Percentiles rank a stretch among this genome's conserved stretches.
Evolutionary conservation across 441 rosid species (phyloP).

Genomic region (Euphorbia celastroides): DNA sequence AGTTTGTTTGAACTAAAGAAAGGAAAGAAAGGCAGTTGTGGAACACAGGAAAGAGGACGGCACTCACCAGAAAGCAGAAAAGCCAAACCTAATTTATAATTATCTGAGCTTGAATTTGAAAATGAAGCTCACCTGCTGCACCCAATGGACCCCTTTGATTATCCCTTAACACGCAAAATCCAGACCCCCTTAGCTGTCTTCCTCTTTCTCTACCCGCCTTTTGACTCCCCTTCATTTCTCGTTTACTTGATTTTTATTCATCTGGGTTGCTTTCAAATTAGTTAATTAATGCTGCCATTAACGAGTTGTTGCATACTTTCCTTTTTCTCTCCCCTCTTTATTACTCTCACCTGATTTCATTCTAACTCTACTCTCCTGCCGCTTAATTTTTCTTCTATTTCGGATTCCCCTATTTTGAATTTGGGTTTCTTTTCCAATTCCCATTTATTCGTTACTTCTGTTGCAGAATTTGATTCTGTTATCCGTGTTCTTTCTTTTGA

Average conservation of each 20-base stretch:
- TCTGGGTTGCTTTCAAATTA: constrained; percentile 11
- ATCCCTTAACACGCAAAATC: constrained; percentile 7
- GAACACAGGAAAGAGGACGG: neutral
- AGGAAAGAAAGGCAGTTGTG: neutral
- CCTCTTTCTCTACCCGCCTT: constrained; percentile 21
- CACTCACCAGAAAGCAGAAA: neutral
- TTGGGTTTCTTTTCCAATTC: too few relatives aligned
- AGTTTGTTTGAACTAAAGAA: too few relatives aligned
- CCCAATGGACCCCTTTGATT: neutral
- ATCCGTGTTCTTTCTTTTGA: constrained; percentile 10
- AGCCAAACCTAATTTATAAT: too few relatives aligned
- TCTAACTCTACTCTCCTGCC: too few relatives aligned
- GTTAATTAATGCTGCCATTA: constrained; percentile 14
- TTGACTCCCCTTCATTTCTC: too few relatives aligned
- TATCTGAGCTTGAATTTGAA: too few relatives aligned
- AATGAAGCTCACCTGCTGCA: neutral
- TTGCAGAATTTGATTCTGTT: neutral
- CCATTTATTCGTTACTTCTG: neutral
- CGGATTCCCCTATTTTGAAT: neutral
- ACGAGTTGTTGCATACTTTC: constrained; percentile 2
- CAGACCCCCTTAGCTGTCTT: constrained; percentile 28
- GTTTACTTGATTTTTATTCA: too few relatives aligned
- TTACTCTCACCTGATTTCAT: too few relatives aligned
- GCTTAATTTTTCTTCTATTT: constrained; percentile 1
- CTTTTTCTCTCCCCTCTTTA: too few relatives aligned